Conservation (phyloP, 805 yeast species). For the Phaffomyces antillensis region DNA sequence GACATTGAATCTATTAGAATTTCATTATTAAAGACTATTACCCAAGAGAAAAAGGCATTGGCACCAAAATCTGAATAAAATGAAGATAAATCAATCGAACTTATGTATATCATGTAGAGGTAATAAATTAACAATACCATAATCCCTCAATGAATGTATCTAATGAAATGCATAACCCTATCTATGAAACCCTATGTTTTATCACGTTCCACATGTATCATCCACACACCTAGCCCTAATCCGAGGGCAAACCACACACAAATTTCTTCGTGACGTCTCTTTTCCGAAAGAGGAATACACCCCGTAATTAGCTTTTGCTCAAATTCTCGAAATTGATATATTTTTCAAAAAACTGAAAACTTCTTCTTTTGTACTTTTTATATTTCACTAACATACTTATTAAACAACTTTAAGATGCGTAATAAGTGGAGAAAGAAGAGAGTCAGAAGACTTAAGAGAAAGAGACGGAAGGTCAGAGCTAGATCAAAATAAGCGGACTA, state of each 20-base stretch:
- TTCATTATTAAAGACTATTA: conserved; percentile 43
- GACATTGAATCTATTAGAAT: conserved; percentile 38
- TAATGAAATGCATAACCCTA: too few relatives aligned
- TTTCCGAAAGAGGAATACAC: neutral
- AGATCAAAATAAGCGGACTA: conserved; percentile 87
- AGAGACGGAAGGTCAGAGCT: conserved; percentile 99
- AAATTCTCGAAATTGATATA: conserved; percentile 1
- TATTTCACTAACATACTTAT: conserved; percentile 16
- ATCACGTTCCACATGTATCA: too few relatives aligned
- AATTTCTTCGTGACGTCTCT: neutral
- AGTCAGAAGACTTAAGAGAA: conserved; percentile 99
- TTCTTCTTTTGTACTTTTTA: conserved; percentile 10
- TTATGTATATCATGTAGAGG: too few relatives aligned
- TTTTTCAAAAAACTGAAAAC: conserved; percentile 17
- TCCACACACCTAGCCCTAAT: too few relatives aligned
- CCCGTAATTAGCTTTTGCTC: conserved; percentile 2
- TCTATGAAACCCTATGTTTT: too few relatives aligned
- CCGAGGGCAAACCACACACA: too few relatives aligned
- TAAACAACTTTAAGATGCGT: conserved; percentile 51
- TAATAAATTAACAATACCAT: too few relatives aligned
- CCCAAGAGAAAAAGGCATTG: conserved; percentile 24
- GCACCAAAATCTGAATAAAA: neutral
- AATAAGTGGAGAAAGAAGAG: conserved; percentile 99
- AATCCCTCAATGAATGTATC: too few relatives aligned
- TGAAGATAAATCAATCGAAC: neutral